A percentile compares a stretch with the other conserved stretches of the same genome.
These are phyloP conservation scores for Cryphonectria naterciae DNA, from an alignment of 2,329 filamentous ascomycete genomes.

Conservation along the genomic window DNA sequence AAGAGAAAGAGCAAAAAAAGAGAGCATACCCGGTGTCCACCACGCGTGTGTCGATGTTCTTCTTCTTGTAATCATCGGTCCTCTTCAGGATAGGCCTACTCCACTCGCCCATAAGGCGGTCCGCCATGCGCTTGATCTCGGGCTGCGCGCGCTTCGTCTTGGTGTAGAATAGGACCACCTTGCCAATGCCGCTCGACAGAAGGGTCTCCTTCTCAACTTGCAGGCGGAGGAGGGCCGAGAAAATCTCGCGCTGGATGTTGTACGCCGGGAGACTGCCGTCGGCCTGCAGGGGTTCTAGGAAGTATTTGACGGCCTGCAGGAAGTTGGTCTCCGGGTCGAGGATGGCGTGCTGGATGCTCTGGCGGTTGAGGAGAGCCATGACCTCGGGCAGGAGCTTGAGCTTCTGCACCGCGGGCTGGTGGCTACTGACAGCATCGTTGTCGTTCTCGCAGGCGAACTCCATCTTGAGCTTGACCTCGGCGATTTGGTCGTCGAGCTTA, in stretches of 20 bases:
- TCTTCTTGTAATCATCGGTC: slow-evolving; percentile 93
- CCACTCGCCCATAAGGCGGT: slow-evolving; percentile 93
- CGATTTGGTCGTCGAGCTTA: slow-evolving; percentile 87
- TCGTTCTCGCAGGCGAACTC: slow-evolving; percentile 86
- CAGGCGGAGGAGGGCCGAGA: slow-evolving; percentile 76
- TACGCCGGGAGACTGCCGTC: slow-evolving; percentile 94
- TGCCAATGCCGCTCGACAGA: slow-evolving; percentile 90
- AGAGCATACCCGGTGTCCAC: slow-evolving; percentile 65
- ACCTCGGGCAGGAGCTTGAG: slow-evolving; percentile 93
- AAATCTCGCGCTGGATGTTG: slow-evolving; percentile 95
- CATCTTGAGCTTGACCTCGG: slow-evolving; percentile 86
- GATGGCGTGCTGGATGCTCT: slow-evolving; percentile 80
- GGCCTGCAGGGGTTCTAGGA: slow-evolving; percentile 84
- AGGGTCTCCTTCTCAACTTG: slow-evolving; percentile 91
- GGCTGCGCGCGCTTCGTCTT: slow-evolving; percentile 89
- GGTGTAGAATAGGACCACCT: slow-evolving; percentile 96
- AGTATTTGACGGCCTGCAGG: slow-evolving; percentile 92
- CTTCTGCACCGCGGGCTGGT: slow-evolving; percentile 87
- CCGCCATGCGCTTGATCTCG: slow-evolving; percentile 89
- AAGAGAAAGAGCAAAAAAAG: neutral
- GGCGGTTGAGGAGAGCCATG: slow-evolving; percentile 83
- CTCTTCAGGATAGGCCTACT: slow-evolving; percentile 91
- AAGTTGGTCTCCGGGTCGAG: slow-evolving; percentile 96
- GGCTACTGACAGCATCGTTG: slow-evolving; percentile 76
- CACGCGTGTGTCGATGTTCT: slow-evolving; percentile 65